These are phyloP conservation scores for Entomophthora muscae DNA, from an alignment of 371 early-diverging fungal species.

Conservation along the genomic window DNA sequence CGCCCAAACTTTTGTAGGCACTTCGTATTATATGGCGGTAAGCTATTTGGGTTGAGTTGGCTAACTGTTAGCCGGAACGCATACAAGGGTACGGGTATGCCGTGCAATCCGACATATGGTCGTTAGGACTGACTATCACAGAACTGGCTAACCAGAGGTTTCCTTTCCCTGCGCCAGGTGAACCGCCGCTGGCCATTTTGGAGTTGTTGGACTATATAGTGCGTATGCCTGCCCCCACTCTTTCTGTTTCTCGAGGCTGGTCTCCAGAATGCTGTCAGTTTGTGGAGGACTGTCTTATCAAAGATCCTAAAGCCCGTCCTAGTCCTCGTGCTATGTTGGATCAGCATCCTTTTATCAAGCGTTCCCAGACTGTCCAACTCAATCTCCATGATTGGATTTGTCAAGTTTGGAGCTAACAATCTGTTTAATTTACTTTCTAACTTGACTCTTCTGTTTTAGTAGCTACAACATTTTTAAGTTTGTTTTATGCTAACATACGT, in stretches of 20 bases:
- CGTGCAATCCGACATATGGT: slow-evolving; percentile 90
- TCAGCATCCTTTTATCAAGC: slow-evolving; percentile 34
- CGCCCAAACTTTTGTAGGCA: slow-evolving; percentile 89
- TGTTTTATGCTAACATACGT: no score
- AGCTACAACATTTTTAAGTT: no score
- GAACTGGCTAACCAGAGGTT: slow-evolving; percentile 83
- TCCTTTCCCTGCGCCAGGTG: slow-evolving; percentile 59
- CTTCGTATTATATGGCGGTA: slow-evolving; percentile 90
- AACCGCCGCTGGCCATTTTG: slow-evolving; percentile 53
- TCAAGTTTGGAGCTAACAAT: slow-evolving; percentile 42
- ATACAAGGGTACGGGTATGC: slow-evolving; percentile 83
- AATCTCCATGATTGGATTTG: slow-evolving; percentile 20
- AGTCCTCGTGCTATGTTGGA: slow-evolving; percentile 51
- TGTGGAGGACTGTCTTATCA: slow-evolving; percentile 32
- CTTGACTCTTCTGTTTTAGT: no score
- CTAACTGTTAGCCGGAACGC: slow-evolving; percentile 62
- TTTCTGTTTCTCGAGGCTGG: slow-evolving; percentile 13
- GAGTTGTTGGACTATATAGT: slow-evolving; percentile 85
- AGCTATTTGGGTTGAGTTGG: not conserved
- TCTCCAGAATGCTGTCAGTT: slow-evolving; percentile 12
- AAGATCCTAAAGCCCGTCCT: slow-evolving; percentile 55
- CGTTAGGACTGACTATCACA: slow-evolving; percentile 77
- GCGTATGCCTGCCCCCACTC: slow-evolving; percentile 66
- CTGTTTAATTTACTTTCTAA: no score
- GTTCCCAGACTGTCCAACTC: slow-evolving; percentile 12